Evolutionary conservation across 2,329 filamentous ascomycete species (phyloP).

Genomic region (Lomentospora prolificans): DNA sequence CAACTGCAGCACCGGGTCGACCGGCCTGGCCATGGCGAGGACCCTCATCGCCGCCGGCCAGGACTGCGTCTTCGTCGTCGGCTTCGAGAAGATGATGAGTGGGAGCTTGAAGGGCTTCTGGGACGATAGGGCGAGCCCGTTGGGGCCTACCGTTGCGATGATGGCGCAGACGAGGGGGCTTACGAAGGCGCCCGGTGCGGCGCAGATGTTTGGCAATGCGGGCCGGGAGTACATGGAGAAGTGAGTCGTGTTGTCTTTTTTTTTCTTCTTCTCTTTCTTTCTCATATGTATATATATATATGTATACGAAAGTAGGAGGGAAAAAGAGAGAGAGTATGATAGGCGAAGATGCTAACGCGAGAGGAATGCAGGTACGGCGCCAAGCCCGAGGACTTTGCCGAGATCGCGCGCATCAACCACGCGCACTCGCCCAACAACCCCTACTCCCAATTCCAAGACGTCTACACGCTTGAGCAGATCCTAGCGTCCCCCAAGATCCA

Average conservation of each 20-base stretch:
- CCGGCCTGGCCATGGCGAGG: constrained; percentile 74
- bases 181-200: constrained; percentile 73
- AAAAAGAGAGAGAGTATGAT: background rate
- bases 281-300: too few relatives aligned
- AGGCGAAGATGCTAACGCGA: background rate
- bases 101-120: constrained; percentile 79
- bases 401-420: constrained; percentile 90
- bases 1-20: constrained; percentile 94
- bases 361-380: constrained; percentile 59
- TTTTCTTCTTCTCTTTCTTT: constrained; percentile 11
- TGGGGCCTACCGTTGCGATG: constrained; percentile 61
- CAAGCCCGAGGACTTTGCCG: constrained; percentile 75
- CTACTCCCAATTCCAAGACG: constrained; percentile 94
- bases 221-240: constrained; percentile 92
- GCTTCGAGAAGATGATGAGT: constrained; percentile 97
- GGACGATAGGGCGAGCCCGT: constrained; percentile 75
- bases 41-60: constrained; percentile 72
- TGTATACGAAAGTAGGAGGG: too few relatives aligned
- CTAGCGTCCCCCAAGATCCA: constrained; percentile 67
- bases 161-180: constrained; percentile 75
- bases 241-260: constrained; percentile 31
- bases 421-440: constrained; percentile 85
- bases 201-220: constrained; percentile 93
- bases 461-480: constrained; percentile 81
- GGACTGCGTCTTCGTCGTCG: constrained; percentile 83